Base-by-base conservation (phyloP, 345 rosid species). In the Cardiospermum halicacabum region DNA sequence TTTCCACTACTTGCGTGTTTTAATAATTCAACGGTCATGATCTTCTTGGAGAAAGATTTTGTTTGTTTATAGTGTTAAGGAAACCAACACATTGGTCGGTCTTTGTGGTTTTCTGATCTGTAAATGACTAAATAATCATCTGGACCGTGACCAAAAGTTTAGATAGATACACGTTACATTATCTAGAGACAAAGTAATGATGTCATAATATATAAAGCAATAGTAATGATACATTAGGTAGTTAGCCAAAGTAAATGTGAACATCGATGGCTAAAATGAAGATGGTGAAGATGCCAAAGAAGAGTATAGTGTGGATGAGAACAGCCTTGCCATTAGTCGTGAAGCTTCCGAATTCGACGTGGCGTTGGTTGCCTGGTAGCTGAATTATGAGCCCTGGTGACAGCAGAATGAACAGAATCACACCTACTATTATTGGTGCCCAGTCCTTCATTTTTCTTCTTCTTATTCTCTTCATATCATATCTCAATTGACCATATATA, bases 361-460 rank as follows among this genome's bases (percentile, higher is more conserved):
- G 40, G 16, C 66, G 59, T 4, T 9, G 50, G 70, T 57, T 68
- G 0, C 91, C 87, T 0, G 91, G 87, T 0, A 78, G 11, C 73
- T 85, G 87, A 68, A 85, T 72, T 36, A 85, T 43, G 22, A 82
- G 77, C 10, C 91, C 87, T 0, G 87, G 87, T 0, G 82, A 75
- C 16, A 82, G 78, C 6, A 82, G 74, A 21, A 79, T 76, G 68
- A 85, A 85, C 22, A 82, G 75, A 53, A 82, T 7, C 25, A 69
- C 22, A 31, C 84, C 89, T 8, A 82, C 3, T 2, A 84, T 6
- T 37, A 81, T 56, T 0, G 89, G 89, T 39, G 79, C 89, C 89
- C 89, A 84, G 56, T 84, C 89, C 66, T 50, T 27, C 84, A 83
- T 84, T 69, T 57, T 36, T 60, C 3, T n/a, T n/a, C n/a, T n/a